A percentile compares a stretch with the other conserved stretches of the same genome.
Conservation (phyloP, 2,329 filamentous ascomycete genomes). For the Fusarium sterilihyphosum region DNA sequence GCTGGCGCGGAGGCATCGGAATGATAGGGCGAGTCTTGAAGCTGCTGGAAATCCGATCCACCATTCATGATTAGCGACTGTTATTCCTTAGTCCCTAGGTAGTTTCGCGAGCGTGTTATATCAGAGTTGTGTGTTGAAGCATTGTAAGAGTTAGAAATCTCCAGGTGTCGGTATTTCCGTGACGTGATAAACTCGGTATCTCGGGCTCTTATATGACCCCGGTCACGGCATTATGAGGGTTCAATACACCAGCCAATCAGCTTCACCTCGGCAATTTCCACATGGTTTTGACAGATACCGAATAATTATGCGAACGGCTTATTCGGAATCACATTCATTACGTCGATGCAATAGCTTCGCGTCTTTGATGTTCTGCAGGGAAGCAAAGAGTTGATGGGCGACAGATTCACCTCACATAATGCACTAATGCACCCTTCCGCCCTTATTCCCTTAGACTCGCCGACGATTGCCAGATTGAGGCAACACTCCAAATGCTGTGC, state of each 20-base stretch:
- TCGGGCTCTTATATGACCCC: slow-evolving; percentile 13
- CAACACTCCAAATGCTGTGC: not conserved
- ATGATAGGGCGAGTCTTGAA: slow-evolving; percentile 9
- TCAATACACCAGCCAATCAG: not conserved
- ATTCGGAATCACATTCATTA: not conserved
- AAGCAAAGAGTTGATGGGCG: not conserved
- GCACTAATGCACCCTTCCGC: not conserved
- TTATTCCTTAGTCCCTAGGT: accelerated
- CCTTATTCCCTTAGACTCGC: not conserved
- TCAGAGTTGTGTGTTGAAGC: not conserved
- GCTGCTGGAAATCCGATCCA: not conserved
- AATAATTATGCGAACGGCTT: not conserved
- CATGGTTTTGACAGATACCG: not conserved
- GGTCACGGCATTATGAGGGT: not conserved
- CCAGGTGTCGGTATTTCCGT: not conserved
- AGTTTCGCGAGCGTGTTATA: accelerated
- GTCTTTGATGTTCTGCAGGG: not conserved
- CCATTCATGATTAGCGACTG: not conserved
- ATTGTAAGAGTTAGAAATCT: not conserved
- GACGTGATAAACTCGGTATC: slow-evolving; percentile 8
- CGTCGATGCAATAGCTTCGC: not conserved
- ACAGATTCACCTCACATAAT: too few relatives aligned
- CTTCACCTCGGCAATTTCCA: not conserved
- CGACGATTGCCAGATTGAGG: not conserved
- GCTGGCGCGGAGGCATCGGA: slow-evolving; percentile 1